Evolutionary conservation across 768 basidiomycete genomes (phyloP), one percentile per base, ranked within the genome.

Genomic region (Amanita polypyramis): DNA sequence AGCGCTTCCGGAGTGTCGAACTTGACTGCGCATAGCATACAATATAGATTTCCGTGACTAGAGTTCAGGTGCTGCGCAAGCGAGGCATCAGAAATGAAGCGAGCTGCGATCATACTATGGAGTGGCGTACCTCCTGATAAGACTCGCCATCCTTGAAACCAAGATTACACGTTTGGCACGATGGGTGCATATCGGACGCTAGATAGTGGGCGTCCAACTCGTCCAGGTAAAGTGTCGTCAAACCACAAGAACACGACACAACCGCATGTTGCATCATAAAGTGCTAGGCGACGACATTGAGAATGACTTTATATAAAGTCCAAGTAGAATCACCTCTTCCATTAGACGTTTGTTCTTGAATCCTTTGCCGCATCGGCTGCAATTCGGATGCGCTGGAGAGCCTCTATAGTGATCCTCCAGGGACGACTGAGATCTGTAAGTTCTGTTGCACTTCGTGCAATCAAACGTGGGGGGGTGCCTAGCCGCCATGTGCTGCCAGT

Each of bases 381-480:
- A 76, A 36, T 72, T 76, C 1, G 74, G 72, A 55, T 76, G 74
- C 4, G 60, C 56, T 23, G 62, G 51, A 8, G 69, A 68, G 5
- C 72, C 73, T 23, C 70, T 61, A 52, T 70, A 75, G 49, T 75
- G 74, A 49, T 72, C 71, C 11, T 71, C 66, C 17, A 74, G 55
- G 2, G 68, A 65, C 42, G 65, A 62, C 12, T 60, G 62, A 14
- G 62, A 65, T 30, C 59, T 55, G 48, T 62, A 73, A 4, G 52
- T 58, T 36, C 64, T 51, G 30, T 58, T 58, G 54, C 70, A 71
- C 12, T 52, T 48, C 5, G 52, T 47, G 50, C 70, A 72, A 53
- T 68, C 67, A 51, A 62, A 71, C 7, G 69, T 69, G n/a, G 66
- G 66, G 25, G 69, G 69, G 39, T 70, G 69, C 53, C 68, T 70